Evolutionary conservation across 2,329 filamentous ascomycete genomes (phyloP).

Genomic region (Graphiopsis chlorocephala): DNA sequence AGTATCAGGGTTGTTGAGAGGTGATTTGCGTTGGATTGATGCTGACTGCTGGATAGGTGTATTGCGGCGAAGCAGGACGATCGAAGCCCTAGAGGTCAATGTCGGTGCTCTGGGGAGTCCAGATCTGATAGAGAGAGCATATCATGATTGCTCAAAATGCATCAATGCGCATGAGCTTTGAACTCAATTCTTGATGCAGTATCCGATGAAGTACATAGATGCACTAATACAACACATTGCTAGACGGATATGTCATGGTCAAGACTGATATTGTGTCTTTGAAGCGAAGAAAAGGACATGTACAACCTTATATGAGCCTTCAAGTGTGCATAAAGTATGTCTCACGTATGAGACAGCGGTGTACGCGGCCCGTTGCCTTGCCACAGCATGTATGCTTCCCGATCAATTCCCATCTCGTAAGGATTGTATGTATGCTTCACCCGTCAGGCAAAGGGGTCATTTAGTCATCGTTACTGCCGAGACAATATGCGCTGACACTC

Average conservation of each 20-base stretch:
- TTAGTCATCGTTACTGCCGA: not conserved
- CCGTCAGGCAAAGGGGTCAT: not conserved
- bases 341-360: not conserved
- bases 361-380: not conserved
- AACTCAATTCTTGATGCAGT: not conserved
- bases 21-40: not conserved
- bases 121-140: not conserved
- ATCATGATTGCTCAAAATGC: not conserved
- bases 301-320: not conserved
- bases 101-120: not conserved
- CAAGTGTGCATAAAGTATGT: not conserved
- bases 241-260: no score
- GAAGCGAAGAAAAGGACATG: not conserved
- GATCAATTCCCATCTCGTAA: not conserved
- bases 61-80: not conserved
- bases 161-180: not conserved
- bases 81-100: not conserved
- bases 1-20: not conserved
- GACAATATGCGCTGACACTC: not conserved
- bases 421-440: not conserved
- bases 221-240: not conserved
- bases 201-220: no score
- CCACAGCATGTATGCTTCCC: not conserved
- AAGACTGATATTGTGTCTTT: no score
- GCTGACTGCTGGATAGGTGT: not conserved